Percentiles rank a stretch among this genome's conserved stretches.
Evolutionary conservation across 345 rosid genomes (phyloP).

Genomic region (Gossypium turneri): DNA sequence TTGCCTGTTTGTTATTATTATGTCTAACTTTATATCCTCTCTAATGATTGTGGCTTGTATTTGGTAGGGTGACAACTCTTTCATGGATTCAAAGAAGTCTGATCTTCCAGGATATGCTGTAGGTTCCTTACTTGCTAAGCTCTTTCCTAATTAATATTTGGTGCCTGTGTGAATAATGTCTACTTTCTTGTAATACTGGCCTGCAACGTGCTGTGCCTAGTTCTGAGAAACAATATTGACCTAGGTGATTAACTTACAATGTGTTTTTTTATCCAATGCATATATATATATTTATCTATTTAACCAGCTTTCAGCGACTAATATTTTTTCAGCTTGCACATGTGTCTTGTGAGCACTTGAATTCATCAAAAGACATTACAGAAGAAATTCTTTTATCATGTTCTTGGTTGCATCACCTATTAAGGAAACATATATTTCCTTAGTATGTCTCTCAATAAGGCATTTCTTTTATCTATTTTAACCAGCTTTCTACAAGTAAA

Average conservation of each 20-base stretch:
- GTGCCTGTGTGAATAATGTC: not conserved
- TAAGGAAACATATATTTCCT: not conserved
- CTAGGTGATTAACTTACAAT: not conserved
- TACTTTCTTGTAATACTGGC: not conserved
- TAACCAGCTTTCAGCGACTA: not conserved
- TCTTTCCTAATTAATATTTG: not conserved
- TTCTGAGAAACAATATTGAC: not conserved
- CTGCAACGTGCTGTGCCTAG: not conserved
- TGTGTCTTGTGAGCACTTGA: not conserved
- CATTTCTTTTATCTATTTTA: not conserved
- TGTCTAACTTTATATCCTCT: not conserved
- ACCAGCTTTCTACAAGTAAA: not conserved
- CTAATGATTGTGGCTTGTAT: slow-evolving; percentile 9
- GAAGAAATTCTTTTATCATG: not conserved
- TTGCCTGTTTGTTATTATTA: not conserved
- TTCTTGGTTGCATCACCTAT: not conserved
- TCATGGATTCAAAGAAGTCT: slow-evolving; percentile 30
- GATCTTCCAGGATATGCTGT: slow-evolving; percentile 64
- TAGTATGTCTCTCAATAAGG: not conserved
- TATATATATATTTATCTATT: not conserved
- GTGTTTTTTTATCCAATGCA: not conserved
- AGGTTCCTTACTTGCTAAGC: slow-evolving; percentile 19
- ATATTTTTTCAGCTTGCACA: not conserved
- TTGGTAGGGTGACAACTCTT: slow-evolving; percentile 31
- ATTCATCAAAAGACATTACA: not conserved